Percentiles rank a stretch among this genome's conserved stretches.
Conservation (phyloP, 2,329 filamentous ascomycete genomes). For the Seiridium unicorne region DNA sequence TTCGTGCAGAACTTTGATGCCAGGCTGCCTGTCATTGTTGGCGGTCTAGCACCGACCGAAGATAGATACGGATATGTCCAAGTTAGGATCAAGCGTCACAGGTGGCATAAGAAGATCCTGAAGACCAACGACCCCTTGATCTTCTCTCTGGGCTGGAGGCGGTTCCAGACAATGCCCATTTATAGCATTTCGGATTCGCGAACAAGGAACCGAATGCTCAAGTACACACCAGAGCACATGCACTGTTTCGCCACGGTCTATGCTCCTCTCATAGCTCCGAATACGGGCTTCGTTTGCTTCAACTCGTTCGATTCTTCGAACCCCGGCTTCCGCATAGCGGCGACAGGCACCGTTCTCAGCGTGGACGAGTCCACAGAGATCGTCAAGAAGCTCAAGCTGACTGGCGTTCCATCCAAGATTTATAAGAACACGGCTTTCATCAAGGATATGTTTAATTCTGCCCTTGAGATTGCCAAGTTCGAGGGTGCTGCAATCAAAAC, state of each 20-base stretch:
- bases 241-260: slow-evolving; percentile 97
- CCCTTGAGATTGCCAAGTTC: slow-evolving; percentile 96
- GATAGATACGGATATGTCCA: slow-evolving; percentile 95
- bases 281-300: slow-evolving; percentile 92
- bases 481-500: slow-evolving; percentile 92
- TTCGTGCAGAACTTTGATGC: slow-evolving; percentile 83
- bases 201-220: slow-evolving; percentile 94
- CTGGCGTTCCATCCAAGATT: slow-evolving; percentile 91
- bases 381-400: slow-evolving; percentile 98
- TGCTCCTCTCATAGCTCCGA: slow-evolving; percentile 90
- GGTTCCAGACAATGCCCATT: slow-evolving; percentile 88
- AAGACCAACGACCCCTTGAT: slow-evolving; percentile 98
- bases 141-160: slow-evolving; percentile 92
- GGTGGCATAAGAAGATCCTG: slow-evolving; percentile 99
- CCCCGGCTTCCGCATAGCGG: slow-evolving; percentile 89
- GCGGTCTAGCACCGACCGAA: slow-evolving; percentile 89
- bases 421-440: slow-evolving; percentile 79
- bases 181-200: slow-evolving; percentile 95
- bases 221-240: slow-evolving; percentile 99
- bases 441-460: slow-evolving; percentile 94
- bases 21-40: slow-evolving; percentile 80
- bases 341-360: slow-evolving; percentile 87
- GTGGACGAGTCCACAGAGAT: slow-evolving; percentile 97
- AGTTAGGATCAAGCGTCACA: slow-evolving; percentile 92
- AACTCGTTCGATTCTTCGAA: slow-evolving; percentile 83